Evolutionary conservation across 352 stramenopile species (phyloP), one percentile per base, ranked within the genome.

Genomic region (Bremia lactucae): DNA sequence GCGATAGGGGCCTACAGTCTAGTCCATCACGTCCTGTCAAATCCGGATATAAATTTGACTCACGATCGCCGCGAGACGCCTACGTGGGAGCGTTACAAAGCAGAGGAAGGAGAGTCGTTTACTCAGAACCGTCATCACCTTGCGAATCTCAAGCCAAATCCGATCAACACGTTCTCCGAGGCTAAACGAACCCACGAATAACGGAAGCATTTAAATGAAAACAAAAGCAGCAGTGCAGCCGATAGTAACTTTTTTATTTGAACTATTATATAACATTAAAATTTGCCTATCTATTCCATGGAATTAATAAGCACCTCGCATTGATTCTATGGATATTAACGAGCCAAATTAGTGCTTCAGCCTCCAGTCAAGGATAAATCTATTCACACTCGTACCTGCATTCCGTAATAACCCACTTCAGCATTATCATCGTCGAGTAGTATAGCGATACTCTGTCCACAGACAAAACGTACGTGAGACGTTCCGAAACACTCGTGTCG

Each of bases 261-360:
- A 6, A 13, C 7, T n/a, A 33, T 14, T 33, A 15, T 16, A 33
- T 33, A 11, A 18, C 9, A 19, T n/a, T n/a, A n/a, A n/a, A n/a
- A n/a, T n/a, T n/a, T n/a, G n/a, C n/a, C n/a, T 34, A 25, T 23
- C 11, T 49, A 65, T 28, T 65, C 42, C 1, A 58, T 62, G 42
- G 81, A 66, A 31, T 87, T 87, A 10, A 87, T 54, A 11, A 87
- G 35, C 13, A 89, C 64, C 45, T 89, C 72, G 11, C 64, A 72
- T 1, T 67, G 69, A 42, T 89, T 68, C 72, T 87, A 31, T 15
- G 35, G 16, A 8, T 42, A 2, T 20, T 20, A 2, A 34, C 55
- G 14, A 49, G 39, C n/a, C 19, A 5, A 40, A 15, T 4, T 24
- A 4, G n/a, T n/a, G n/a, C n/a, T n/a, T n/a, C n/a, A n/a, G n/a